Base-by-base conservation (phyloP, 148 eudicot genomes). In the Pharnaceum exiguum region DNA sequence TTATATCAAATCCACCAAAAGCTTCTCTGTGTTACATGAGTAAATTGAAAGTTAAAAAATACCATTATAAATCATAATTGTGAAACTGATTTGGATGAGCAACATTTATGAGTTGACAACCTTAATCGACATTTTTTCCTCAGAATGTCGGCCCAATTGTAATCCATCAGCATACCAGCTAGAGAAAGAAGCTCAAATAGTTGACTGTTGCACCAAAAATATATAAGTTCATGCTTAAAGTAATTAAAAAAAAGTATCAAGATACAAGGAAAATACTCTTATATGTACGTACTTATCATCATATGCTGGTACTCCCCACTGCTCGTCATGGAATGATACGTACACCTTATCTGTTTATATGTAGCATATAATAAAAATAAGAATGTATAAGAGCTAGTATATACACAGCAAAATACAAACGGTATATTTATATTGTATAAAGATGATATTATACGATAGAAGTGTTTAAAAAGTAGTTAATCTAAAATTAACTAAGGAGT, bases 241-340 rank as follows among this genome's bases (percentile, higher is more conserved):
- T 5, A 28, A 28, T 30, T 51, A 46, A 10, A 36, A 0, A 43
- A 13, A 15, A 10, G 0, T 48, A 22, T 37, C 36, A 12, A 46
- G 47, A 49, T 47, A n/a, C n/a, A n/a, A n/a, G n/a, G n/a, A n/a
- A n/a, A n/a, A n/a, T n/a, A n/a, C n/a, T n/a, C n/a, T n/a, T n/a
- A n/a, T n/a, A n/a, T 53, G 37, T 63, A n/a, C 87, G 71, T 81
- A 89, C 99, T 84, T 80, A 74, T 94, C 99, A 75, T 89, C 99
- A 42, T 89, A 94, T 32, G 80, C 83, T 1, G 96, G 99, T 55
- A 82, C 91, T 37, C 99, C 99, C 99, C 99, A 94, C 68, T 90
- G 85, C 58, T 94, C 93, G 67, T 94, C 99, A 60, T 94, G 99
- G 62, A 94, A 94, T 29, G 87, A 76, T 50, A 89, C 87, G 50